Percentiles rank a stretch among this genome's conserved stretches.
phyloP scores from a whole-genome alignment of 306 rosid species.

The Myrica gale region DNA sequence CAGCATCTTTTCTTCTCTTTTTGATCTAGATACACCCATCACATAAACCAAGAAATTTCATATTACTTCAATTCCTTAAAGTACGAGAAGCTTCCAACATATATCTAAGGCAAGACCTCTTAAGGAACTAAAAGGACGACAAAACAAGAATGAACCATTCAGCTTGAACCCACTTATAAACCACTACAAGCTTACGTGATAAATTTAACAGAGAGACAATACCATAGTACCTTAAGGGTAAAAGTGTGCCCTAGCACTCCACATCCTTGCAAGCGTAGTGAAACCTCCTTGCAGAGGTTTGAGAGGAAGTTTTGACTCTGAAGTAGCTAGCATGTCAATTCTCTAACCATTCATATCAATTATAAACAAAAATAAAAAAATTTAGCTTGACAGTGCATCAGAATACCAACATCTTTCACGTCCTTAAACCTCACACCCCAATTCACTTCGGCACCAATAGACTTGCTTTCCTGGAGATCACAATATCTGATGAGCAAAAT shows the following conservation, averaged over 20 bases:
- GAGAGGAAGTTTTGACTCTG: conserved; percentile 74
- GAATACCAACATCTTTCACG: conserved; percentile 65
- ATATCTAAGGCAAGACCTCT: conserved; percentile 1
- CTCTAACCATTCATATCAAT: conserved; percentile 24
- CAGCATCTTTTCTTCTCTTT: conserved; percentile 77
- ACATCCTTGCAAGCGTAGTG: conserved; percentile 71
- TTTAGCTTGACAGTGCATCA: conserved; percentile 25
- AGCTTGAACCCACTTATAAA: conserved; percentile 11
- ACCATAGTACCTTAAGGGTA: conserved; percentile 63
- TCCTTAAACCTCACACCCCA: conserved; percentile 96
- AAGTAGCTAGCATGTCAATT: conserved; percentile 38
- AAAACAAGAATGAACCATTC: conserved; percentile 9
- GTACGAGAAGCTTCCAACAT: conserved; percentile 21
- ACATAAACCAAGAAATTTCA: conserved; percentile 12
- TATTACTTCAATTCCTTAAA: conserved; percentile 15
- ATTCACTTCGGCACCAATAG: conserved; percentile 95
- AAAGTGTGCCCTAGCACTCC: conserved; percentile 79
- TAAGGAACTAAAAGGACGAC: conserved; percentile 19
- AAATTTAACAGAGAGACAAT: conserved; percentile 23
- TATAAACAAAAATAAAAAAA: conserved; percentile 16
- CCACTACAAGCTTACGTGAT: neutral
- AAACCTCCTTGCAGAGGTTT: conserved; percentile 88
- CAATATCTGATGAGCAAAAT: conserved; percentile 15
- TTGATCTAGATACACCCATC: conserved; percentile 54
- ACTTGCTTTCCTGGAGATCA: conserved; percentile 71